Conservation (phyloP, 1,284 basidiomycete genomes). For the Sanghuangporus baumii region DNA sequence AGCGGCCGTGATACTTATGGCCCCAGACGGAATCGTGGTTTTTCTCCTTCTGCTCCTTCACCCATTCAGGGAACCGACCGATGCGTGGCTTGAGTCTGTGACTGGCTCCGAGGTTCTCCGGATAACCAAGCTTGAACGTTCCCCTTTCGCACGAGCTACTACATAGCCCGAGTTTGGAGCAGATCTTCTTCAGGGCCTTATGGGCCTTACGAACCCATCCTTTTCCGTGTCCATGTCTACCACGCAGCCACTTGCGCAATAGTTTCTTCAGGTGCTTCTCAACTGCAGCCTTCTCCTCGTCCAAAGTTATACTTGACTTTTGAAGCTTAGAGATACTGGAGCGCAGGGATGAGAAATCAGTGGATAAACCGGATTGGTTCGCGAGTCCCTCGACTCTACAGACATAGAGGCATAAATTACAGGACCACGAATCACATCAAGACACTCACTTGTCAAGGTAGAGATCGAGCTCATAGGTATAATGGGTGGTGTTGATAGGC, state of each 20-base stretch:
- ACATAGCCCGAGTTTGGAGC: constrained; percentile 27
- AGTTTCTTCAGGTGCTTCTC: constrained; percentile 28
- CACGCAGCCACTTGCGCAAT: constrained; percentile 10
- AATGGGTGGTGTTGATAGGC: constrained; percentile 76
- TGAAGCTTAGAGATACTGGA: constrained; percentile 47
- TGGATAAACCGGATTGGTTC: neutral
- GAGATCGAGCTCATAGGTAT: constrained; percentile 43
- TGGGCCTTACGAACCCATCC: neutral
- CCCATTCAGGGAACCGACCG: constrained; percentile 16
- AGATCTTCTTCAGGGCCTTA: constrained; percentile 5
- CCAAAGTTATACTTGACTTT: constrained; percentile 47
- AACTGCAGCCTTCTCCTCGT: constrained; percentile 39
- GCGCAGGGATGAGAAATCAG: constrained; percentile 23
- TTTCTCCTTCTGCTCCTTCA: constrained; percentile 18
- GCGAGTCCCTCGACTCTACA: constrained; percentile 17
- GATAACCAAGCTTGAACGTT: neutral
- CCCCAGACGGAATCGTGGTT: neutral
- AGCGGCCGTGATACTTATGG: neutral
- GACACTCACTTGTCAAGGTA: constrained; percentile 42
- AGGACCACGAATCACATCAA: neutral
- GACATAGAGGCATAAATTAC: neutral
- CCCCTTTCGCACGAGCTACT: neutral
- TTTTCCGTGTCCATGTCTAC: constrained; percentile 3
- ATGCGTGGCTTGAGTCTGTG: constrained; percentile 13
- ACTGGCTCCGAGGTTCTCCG: constrained; percentile 6